Percentiles rank a stretch among this genome's conserved stretches.
phyloP scores from a whole-genome alignment of 192 early-diverging fungal genomes.

The Backusella sp. region DNA sequence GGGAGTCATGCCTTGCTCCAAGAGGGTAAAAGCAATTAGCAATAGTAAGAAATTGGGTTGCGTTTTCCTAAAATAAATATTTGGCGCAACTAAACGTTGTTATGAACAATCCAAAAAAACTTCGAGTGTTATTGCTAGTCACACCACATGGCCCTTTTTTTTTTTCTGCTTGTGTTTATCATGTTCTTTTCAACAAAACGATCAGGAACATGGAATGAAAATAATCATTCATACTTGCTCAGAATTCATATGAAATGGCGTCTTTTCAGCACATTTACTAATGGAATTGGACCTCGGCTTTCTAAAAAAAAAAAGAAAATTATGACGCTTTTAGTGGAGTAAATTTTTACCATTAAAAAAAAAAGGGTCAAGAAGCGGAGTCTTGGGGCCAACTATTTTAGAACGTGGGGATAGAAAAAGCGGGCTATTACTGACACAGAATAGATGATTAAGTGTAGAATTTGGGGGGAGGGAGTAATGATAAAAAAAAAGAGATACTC shows the following conservation, averaged over 20 bases:
- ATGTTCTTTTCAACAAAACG: neutral
- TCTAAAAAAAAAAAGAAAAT: neutral
- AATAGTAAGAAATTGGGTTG: neutral
- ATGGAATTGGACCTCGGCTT: neutral
- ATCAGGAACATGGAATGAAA: neutral
- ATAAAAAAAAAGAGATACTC: neutral
- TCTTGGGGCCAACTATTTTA: neutral
- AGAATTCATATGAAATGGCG: neutral
- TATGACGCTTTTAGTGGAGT: neutral
- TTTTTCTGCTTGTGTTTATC: no score
- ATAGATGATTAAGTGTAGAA: neutral
- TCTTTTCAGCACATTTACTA: neutral
- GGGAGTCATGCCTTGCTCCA: slow-evolving; percentile 1
- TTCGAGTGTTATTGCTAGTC: neutral
- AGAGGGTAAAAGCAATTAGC: neutral
- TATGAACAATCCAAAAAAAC: neutral
- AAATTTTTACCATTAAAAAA: neutral
- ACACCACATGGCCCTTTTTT: neutral
- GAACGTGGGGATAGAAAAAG: slow-evolving; percentile 3
- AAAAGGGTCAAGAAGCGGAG: neutral
- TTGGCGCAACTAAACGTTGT: neutral
- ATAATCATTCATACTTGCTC: neutral
- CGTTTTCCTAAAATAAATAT: neutral
- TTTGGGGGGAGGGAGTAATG: neutral
- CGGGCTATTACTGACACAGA: neutral